Percentiles rank a stretch among this genome's conserved stretches.
These are phyloP conservation scores for Scenedesmus sp. DNA, from an alignment of 163 green algal genomes.

Conservation along the genomic window DNA sequence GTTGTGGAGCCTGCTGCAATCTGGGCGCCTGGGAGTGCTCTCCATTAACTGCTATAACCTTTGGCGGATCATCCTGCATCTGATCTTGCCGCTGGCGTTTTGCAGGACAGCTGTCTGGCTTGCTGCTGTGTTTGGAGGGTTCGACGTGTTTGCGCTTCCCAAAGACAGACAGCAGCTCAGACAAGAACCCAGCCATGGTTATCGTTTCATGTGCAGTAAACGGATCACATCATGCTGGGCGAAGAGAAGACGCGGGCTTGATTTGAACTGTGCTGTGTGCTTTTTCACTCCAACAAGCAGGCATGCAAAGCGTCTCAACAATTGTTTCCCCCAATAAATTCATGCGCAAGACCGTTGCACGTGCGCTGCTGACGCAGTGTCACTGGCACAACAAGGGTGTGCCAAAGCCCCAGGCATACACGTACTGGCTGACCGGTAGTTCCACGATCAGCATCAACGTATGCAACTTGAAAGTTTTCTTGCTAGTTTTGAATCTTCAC, in stretches of 20 bases:
- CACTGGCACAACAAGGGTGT: not conserved
- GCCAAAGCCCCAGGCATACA: not conserved
- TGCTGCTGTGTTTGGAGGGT: not conserved
- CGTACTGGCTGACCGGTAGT: not conserved
- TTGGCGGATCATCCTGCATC: not conserved
- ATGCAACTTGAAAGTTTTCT: not conserved
- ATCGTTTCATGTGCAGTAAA: not conserved
- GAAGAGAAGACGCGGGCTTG: not conserved
- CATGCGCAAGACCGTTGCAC: not conserved
- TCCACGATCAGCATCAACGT: not conserved
- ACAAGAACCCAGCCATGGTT: not conserved
- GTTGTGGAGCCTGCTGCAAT: not conserved
- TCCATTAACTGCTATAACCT: not conserved
- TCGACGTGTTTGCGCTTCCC: not conserved
- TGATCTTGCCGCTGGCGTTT: not conserved
- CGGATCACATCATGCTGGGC: not conserved
- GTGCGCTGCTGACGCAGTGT: not conserved
- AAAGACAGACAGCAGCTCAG: not conserved
- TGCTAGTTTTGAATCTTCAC: no score
- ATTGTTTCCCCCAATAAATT: not conserved
- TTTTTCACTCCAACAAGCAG: not conserved
- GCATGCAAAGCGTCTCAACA: not conserved
- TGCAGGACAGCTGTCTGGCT: slow-evolving; percentile 6
- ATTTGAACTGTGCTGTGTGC: not conserved
- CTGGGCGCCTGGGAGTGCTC: not conserved